A percentile compares a stretch with the other conserved stretches of the same genome.
Conservation (phyloP, 2,329 filamentous ascomycete species). For the Trichoderma guizhouense region DNA sequence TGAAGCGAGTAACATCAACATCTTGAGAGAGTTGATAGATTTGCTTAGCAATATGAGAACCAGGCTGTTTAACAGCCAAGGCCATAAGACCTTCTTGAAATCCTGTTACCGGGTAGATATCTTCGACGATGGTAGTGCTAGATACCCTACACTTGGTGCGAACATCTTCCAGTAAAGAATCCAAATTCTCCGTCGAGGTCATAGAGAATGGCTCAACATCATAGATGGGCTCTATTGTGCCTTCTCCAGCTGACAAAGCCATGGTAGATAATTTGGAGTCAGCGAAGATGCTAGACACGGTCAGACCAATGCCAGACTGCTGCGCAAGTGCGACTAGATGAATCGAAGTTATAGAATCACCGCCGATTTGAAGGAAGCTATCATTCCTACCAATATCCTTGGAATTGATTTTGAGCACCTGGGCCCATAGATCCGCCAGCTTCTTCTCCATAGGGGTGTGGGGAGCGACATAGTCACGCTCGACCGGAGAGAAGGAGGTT, state of each 20-base stretch:
- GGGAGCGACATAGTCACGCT: conserved; percentile 15
- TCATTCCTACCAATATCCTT: conserved; percentile 18
- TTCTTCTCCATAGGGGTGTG: neutral
- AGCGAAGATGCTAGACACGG: neutral
- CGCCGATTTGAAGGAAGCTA: conserved; percentile 41
- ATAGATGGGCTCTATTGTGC: too few species aligned
- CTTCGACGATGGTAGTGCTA: conserved; percentile 8
- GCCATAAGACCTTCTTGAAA: conserved; percentile 39
- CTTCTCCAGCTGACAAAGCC: neutral
- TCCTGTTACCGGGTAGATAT: conserved; percentile 37
- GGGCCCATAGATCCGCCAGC: conserved; percentile 2
- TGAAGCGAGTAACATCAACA: conserved; percentile 19
- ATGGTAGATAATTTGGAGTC: neutral
- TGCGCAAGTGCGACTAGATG: conserved; percentile 3
- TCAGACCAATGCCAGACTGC: neutral
- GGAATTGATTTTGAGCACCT: neutral
- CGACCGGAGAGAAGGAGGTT: neutral
- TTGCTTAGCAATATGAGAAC: conserved; percentile 22
- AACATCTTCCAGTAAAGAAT: neutral
- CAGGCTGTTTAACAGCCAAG: conserved; percentile 24
- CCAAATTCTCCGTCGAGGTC: neutral
- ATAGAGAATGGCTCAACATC: neutral
- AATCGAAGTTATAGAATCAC: conserved; percentile 37
- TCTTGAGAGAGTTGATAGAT: conserved; percentile 12
- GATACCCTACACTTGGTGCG: neutral